Evolutionary conservation across 1,284 basidiomycete genomes (phyloP).

Genomic region (Rhodotorula sp.): DNA sequence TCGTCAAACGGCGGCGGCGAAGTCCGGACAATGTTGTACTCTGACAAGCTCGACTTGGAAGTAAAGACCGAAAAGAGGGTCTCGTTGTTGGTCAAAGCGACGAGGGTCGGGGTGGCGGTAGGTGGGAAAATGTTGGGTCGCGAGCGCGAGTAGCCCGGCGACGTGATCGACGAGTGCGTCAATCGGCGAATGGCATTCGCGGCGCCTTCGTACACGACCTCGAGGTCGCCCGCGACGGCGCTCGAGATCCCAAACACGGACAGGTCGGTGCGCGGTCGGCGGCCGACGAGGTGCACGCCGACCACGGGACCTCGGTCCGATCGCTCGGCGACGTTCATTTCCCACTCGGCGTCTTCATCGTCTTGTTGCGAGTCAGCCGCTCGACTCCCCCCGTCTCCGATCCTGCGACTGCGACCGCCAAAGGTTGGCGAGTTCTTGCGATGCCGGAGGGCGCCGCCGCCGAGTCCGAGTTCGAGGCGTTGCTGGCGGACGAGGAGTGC

Average conservation of each 20-base stretch:
- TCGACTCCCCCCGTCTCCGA: not conserved
- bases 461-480: constrained; percentile 38
- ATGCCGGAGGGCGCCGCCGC: constrained; percentile 30
- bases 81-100: constrained; percentile 24
- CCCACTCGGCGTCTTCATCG: constrained; percentile 24
- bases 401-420: constrained; percentile 16
- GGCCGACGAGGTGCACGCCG: constrained; percentile 22
- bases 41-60: not conserved
- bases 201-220: constrained; percentile 11
- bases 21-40: constrained; percentile 18
- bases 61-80: constrained; percentile 6
- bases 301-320: constrained; percentile 35
- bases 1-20: constrained; percentile 13
- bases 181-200: constrained; percentile 27
- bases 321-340: constrained; percentile 25
- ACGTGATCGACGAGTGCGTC: constrained; percentile 17
- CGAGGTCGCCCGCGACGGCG: constrained; percentile 5
- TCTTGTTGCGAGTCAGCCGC: constrained; percentile 2
- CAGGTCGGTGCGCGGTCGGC: not conserved
- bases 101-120: constrained; percentile 15
- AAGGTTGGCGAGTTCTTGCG: constrained; percentile 38
- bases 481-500: constrained; percentile 26
- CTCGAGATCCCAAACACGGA: constrained; percentile 5
- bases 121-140: constrained; percentile 30
- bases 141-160: constrained; percentile 33